Evolutionary conservation across 129 eudicot genomes (phyloP).

Genomic region (Flaveria bidentis): DNA sequence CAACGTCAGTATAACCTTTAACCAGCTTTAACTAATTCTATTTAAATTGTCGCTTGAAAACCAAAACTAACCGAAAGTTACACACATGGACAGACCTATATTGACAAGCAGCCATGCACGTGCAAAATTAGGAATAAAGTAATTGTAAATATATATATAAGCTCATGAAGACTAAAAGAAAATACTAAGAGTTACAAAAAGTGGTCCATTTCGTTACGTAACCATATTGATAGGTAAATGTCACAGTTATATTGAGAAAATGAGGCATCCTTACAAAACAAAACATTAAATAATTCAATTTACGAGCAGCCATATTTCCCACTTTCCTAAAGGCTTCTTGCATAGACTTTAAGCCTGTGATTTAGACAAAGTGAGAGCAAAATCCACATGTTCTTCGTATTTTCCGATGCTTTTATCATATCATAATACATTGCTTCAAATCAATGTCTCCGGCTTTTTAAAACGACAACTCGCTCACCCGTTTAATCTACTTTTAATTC

Average conservation of each 20-base stretch:
- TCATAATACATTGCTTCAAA: not conserved
- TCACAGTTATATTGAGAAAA: not conserved
- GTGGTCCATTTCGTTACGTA: not conserved
- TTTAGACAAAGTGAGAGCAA: not conserved
- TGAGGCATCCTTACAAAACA: not conserved
- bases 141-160: too few species aligned
- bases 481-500: too few species aligned
- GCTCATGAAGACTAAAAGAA: not conserved
- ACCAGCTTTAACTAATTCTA: not conserved
- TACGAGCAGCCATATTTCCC: constrained; percentile 16
- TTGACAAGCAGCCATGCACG: not conserved
- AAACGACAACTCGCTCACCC: too few species aligned
- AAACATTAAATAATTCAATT: not conserved
- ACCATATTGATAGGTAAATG: not conserved
- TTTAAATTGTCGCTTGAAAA: not conserved
- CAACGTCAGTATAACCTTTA: too few species aligned
- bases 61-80: too few species aligned
- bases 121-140: not conserved
- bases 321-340: constrained; percentile 31
- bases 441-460: not conserved
- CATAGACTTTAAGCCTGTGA: constrained; percentile 15
- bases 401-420: constrained; percentile 3
- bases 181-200: not conserved
- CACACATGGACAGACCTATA: not conserved
- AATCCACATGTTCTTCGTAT: constrained; percentile 16